Base-by-base conservation (phyloP, 2,329 filamentous ascomycete species). In the Colletotrichum sp. region DNA sequence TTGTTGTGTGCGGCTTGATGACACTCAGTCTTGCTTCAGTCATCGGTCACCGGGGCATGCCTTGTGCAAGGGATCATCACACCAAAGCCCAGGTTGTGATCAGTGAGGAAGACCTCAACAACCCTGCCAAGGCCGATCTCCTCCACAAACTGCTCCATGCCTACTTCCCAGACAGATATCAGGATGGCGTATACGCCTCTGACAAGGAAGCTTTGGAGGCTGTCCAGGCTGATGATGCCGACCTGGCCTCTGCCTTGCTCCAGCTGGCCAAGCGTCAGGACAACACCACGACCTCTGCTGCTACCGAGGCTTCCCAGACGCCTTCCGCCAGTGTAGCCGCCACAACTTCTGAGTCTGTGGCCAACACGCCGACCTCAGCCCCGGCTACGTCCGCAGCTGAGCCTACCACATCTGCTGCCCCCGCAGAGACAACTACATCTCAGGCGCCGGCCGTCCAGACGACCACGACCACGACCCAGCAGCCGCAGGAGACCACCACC, bases 81-180 rank as follows among this genome's bases (percentile, higher is more conserved):
- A 6, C 30, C 36, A 39, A 59, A 9, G 69, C 32, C 16, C 70
- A 74, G 28, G 74, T 57, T 49, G 26, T 65, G 15, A 44, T 69
- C 30, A 59, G 32, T 13, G 74, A 65, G 44, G 65, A 30, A 13
- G 64, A 69, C 4, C 52, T 30, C 21, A 72, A 76, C 39, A 57
- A 71, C 15, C 67, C 74, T 34, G 85, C 93, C 72, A 90, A 92
- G 26, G 89, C 89, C 71, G 87, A 91, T 65, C 89, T 90, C 57
- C 86, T 96, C 70, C 93, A 95, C 82, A 89, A 90, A 63, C 90
- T 94, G 69, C 87, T 96, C 36, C 92, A 94, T 82, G 86, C 89
- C 77, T 89, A 92, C 80, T 87, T 93, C 70, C 89, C 91, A 62
- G 88, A 89, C 64, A 90, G 91, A 81, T 95, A 93, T 84, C 90